Evolutionary conservation across 202 grass and related monocot species (phyloP), one percentile per base, ranked within the genome.

Genomic region (Setaria italica): DNA sequence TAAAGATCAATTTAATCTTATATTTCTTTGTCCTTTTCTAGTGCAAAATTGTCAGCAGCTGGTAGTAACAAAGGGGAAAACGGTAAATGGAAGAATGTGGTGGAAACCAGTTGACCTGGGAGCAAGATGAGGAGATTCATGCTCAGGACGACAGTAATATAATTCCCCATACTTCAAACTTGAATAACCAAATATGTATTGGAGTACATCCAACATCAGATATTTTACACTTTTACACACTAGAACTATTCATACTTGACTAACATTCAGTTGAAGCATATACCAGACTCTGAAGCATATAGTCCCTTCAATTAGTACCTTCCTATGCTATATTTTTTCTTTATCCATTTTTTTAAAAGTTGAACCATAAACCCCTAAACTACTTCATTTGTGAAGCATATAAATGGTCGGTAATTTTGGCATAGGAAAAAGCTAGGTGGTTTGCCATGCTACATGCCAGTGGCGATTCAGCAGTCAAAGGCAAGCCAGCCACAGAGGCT

Each of bases 191-290:
- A 17, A n/a, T 13, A n/a, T 56, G 16, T 87, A 29, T 29, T 62
- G 5, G 20, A 42, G 34, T 41, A 75, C 12, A 68, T 59, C 12
- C 41, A 60, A 39, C 9, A 59, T 49, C 6, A 16, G 49, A 54
- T 81, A 5, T 63, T 70, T 62, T 76, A 82, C 39, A 13, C 42
- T 62, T 70, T 62, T 77, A 77, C 42, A 13, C 45, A 67, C 6
- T 76, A n/a, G 3, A 42, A 51, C 58, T 32, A 30, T 75, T 70
- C 17, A 49, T 59, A 70, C 15, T 67, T 25, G 30, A 66, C 32
- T 25, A 76, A 46, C 76, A 76, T 73, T 72, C 37, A 73, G 17
- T 48, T 73, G 19, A 87, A 82, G 42, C 25, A 21, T 59, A 53
- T 5, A 50, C 29, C 30, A 34, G 62, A 63, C 21, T 70, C 37